Conservation (phyloP, 2,329 filamentous ascomycete species). For the Aspergillus fijiensis region DNA sequence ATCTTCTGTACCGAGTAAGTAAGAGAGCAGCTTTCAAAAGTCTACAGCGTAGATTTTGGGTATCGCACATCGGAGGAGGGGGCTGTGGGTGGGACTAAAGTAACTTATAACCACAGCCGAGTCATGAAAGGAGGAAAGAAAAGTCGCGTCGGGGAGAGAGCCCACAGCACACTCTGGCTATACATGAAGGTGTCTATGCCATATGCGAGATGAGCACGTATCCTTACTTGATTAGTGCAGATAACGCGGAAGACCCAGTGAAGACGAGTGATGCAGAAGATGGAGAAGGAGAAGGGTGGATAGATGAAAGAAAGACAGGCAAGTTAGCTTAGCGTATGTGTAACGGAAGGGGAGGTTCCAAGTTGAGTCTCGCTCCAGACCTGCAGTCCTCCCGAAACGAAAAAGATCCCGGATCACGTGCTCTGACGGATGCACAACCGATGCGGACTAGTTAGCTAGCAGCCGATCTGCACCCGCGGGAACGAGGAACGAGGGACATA, state of each 20-base stretch:
- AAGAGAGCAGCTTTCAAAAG: slow-evolving; percentile 8
- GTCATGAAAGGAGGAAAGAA: slow-evolving; percentile 2
- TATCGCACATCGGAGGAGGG: slow-evolving; percentile 23
- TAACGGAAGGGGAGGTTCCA: not conserved
- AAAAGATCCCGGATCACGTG: slow-evolving; percentile 19
- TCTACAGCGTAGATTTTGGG: slow-evolving; percentile 12
- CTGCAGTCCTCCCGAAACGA: slow-evolving; percentile 5
- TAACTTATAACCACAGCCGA: not conserved
- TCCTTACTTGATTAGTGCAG: not conserved
- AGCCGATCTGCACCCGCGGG: slow-evolving; percentile 29
- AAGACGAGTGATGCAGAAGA: not conserved
- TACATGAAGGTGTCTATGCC: not conserved
- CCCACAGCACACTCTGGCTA: not conserved
- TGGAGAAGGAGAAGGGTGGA: not conserved
- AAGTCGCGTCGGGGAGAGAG: not conserved
- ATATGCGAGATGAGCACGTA: not conserved
- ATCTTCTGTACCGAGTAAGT: slow-evolving; percentile 9
- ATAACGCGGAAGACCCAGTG: not conserved
- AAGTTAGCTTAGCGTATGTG: not conserved
- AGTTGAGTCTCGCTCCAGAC: not conserved
- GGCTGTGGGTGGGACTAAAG: slow-evolving; percentile 3
- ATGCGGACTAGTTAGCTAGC: slow-evolving; percentile 22
- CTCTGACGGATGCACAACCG: slow-evolving; percentile 24
- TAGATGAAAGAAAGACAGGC: not conserved
- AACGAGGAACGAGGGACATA: slow-evolving; percentile 37